Percentiles rank a stretch among this genome's conserved stretches.
Conservation (phyloP, 169 alveolate genomes). For the Babesia bovis region DNA sequence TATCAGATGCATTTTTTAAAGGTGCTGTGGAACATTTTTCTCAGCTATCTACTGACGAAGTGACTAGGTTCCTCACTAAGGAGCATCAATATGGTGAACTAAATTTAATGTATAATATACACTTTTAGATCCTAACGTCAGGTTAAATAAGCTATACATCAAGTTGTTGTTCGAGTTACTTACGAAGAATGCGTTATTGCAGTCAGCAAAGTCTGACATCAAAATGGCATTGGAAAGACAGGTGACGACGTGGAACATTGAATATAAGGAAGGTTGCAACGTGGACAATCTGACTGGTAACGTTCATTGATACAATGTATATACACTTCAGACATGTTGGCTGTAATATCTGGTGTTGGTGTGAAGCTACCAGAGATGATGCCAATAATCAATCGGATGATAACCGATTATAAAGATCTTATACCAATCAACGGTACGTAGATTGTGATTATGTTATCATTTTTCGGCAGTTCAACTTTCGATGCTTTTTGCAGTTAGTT, state of each 20-base stretch:
- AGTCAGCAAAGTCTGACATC: neutral
- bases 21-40: slow-evolving; percentile 3
- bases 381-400: neutral
- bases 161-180: slow-evolving; percentile 10
- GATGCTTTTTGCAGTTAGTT: slow-evolving; percentile 12
- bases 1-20: neutral
- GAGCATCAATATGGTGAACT: slow-evolving; percentile 17
- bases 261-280: neutral
- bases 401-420: neutral
- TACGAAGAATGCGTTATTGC: slow-evolving; percentile 5
- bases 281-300: slow-evolving; percentile 13
- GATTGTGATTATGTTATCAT: too few relatives aligned
- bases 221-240: neutral
- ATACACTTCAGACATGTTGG: slow-evolving; percentile 7
- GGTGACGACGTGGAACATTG: neutral
- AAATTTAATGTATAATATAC: neutral
- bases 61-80: neutral
- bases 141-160: slow-evolving; percentile 12
- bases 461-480: neutral
- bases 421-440: slow-evolving; percentile 2
- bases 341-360: slow-evolving; percentile 1
- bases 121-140: slow-evolving; percentile 8
- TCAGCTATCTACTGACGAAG: neutral
- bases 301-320: neutral
- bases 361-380: slow-evolving; percentile 4